Evolutionary conservation across 2,329 filamentous ascomycete species (phyloP), one percentile per base, ranked within the genome.

Genomic region (Lojkania enalia): DNA sequence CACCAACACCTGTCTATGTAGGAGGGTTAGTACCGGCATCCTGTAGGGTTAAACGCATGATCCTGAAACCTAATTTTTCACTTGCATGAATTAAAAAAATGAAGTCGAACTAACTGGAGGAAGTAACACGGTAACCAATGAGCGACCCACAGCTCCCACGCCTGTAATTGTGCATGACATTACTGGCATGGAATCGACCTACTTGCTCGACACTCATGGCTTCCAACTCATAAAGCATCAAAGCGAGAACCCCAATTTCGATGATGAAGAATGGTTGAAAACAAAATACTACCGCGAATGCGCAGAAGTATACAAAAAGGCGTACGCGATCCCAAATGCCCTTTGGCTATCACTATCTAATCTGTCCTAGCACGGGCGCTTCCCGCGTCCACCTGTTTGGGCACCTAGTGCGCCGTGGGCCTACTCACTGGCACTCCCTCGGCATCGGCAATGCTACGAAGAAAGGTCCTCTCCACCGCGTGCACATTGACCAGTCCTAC

Each of bases 371-470:
- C 25, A 83, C 80, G n/a, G 79, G 79, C 2, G 79, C 73, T 5
- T 62, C 74, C 2, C 73, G 74, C 14, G 63, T 81, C 50, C 74
- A 79, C 68, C 79, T 83, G 57, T 84, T 83, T 56, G 77, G 81
- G 63, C 79, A 83, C 65, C 81, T 77, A 6, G 77, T 83, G 55
- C 74, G 74, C 21, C 72, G 74, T 38, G 53, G 58, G 11, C 35
- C 46, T 5, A 70, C 42, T 4, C 20, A 49, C 32, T 51, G 44
- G 44, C 48, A 51, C 29, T 12, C 40, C 14, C 44, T 48, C 16
- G 40, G 44, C 31, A 42, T 52, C 11, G 45, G 45, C 15, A 50
- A 72, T 71, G 46, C 55, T 16, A 30, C 43, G 0, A 58, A 65
- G 32, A 71, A 71, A 6, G 72, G 69, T 0, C 74, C 72, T 1